phyloP scores from a whole-genome alignment of 768 basidiomycete genomes.

The Strobilomyces confusus region DNA sequence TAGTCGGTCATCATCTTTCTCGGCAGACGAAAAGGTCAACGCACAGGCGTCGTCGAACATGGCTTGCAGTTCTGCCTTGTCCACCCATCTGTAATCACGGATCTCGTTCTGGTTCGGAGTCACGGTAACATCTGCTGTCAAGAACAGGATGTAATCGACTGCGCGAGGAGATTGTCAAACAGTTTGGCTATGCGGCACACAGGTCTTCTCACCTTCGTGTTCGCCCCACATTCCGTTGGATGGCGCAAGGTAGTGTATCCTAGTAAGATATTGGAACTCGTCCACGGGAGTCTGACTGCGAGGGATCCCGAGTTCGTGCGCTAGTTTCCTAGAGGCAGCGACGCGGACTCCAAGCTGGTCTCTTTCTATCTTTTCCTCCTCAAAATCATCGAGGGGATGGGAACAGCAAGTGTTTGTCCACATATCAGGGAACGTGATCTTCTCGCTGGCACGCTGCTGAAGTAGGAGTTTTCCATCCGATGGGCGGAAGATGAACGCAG shows the following conservation, averaged over 20 bases:
- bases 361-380: conserved; percentile 70
- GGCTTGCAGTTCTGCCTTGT: conserved; percentile 79
- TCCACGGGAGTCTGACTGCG: conserved; percentile 70
- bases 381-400: conserved; percentile 92
- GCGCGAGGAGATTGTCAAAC: conserved; percentile 11
- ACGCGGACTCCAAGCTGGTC: conserved; percentile 79
- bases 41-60: conserved; percentile 85
- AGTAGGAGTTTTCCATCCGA: conserved; percentile 89
- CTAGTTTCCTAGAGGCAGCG: conserved; percentile 93
- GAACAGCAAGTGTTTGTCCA: conserved; percentile 99
- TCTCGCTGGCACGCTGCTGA: conserved; percentile 94
- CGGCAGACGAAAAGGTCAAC: conserved; percentile 15
- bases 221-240: conserved; percentile 94
- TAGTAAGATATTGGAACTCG: conserved; percentile 89
- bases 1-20: neutral
- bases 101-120: conserved; percentile 88
- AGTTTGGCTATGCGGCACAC: neutral
- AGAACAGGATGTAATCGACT: conserved; percentile 98
- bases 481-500: conserved; percentile 94
- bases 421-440: conserved; percentile 99
- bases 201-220: conserved; percentile 73
- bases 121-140: conserved; percentile 84
- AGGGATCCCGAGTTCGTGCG: conserved; percentile 96
- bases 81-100: conserved; percentile 84
- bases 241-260: conserved; percentile 97